A percentile compares a stretch with the other conserved stretches of the same genome.
Evolutionary conservation across 2,329 filamentous ascomycete genomes (phyloP).

Genomic region (Arthroderma uncinatum): DNA sequence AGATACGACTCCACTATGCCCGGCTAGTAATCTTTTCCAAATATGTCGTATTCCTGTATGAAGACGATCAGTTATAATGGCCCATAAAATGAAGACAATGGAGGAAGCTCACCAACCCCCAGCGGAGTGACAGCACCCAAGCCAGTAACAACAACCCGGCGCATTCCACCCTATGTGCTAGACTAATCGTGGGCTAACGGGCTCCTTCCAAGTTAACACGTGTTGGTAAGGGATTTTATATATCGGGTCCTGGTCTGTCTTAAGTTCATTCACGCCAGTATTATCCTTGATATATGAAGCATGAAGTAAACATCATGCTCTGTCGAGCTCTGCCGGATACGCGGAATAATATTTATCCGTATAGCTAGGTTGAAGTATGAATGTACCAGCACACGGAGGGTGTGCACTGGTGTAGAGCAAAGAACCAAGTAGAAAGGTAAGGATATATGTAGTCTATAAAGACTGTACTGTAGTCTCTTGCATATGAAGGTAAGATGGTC

Average conservation of each 20-base stretch:
- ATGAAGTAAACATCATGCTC: neutral
- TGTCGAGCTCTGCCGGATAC: too few species aligned
- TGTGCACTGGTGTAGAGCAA: too few species aligned
- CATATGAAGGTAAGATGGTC: too few species aligned
- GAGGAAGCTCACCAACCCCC: slow-evolving; percentile 51
- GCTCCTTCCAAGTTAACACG: neutral
- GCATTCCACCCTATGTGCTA: slow-evolving; percentile 22
- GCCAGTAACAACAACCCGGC: slow-evolving; percentile 71
- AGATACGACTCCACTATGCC: slow-evolving; percentile 69
- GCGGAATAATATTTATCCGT: too few species aligned
- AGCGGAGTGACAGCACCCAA: slow-evolving; percentile 73
- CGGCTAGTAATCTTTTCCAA: slow-evolving; percentile 70
- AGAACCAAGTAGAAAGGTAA: too few species aligned
- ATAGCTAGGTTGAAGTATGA: too few species aligned
- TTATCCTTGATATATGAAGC: neutral
- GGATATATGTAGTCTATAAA: too few species aligned
- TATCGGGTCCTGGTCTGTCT: neutral
- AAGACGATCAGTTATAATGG: neutral
- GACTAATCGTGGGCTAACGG: neutral
- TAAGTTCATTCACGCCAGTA: neutral
- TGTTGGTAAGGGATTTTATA: neutral
- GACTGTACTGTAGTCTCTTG: too few species aligned
- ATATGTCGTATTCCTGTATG: slow-evolving; percentile 54
- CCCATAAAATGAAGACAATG: neutral
- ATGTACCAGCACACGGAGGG: too few species aligned